Conservation (phyloP, 169 alveolate genomes). For the Babesia ovata region DNA sequence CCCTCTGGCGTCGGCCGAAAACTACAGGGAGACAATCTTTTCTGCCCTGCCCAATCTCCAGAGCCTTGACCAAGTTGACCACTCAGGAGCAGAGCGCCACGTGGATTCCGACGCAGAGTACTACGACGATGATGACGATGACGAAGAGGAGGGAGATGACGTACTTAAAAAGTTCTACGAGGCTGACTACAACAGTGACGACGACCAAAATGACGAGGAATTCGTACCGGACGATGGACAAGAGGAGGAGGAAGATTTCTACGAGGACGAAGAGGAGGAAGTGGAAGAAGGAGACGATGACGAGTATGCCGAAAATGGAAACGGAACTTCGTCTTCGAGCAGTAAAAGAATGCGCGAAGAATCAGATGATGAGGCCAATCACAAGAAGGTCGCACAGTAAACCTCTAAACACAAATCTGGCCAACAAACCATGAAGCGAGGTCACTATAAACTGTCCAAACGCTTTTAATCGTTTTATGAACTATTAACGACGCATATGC, state of each 20-base stretch:
- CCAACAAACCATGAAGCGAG: slow-evolving; percentile 12
- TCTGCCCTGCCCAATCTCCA: slow-evolving; percentile 80
- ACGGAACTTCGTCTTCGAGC: slow-evolving; percentile 14
- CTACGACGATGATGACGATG: slow-evolving; percentile 77
- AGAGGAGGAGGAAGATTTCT: slow-evolving; percentile 82
- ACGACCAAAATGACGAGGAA: slow-evolving; percentile 86
- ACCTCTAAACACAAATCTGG: slow-evolving; percentile 1
- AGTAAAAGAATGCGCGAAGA: slow-evolving; percentile 6
- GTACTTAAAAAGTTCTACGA: slow-evolving; percentile 85
- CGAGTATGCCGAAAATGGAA: slow-evolving; percentile 31
- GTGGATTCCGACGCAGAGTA: slow-evolving; percentile 82
- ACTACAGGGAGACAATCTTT: slow-evolving; percentile 83
- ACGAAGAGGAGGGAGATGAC: slow-evolving; percentile 80
- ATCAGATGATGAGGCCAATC: slow-evolving; percentile 18
- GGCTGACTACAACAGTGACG: slow-evolving; percentile 85
- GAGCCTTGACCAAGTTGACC: slow-evolving; percentile 83
- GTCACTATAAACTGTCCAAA: too few species aligned
- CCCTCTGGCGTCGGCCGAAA: slow-evolving; percentile 82
- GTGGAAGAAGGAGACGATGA: slow-evolving; percentile 74
- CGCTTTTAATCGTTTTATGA: too few species aligned
- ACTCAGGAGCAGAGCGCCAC: slow-evolving; percentile 81
- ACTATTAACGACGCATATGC: too few species aligned
- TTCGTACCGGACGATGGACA: slow-evolving; percentile 83
- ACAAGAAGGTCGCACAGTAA: slow-evolving; percentile 10
- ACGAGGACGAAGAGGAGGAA: slow-evolving; percentile 78